phyloP scores from a whole-genome alignment of 352 stramenopile species.

The Pythium utonaiense region DNA sequence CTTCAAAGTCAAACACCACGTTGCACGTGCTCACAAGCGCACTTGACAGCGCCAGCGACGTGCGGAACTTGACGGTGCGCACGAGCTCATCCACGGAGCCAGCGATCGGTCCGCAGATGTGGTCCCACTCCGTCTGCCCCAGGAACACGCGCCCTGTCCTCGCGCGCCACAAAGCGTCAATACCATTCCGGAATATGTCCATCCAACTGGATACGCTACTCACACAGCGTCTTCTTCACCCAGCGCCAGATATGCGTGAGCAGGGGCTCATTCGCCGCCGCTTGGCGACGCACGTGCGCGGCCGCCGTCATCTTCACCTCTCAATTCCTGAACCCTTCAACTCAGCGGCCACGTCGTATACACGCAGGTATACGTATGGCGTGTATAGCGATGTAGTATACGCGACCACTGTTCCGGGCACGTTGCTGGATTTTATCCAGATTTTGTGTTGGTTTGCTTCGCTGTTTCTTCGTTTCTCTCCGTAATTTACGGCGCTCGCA shows the following conservation, averaged over 20 bases:
- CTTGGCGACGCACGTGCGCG: constrained; percentile 52
- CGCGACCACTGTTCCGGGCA: not conserved
- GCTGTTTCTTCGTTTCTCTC: not conserved
- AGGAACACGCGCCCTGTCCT: constrained; percentile 34
- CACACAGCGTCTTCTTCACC: constrained; percentile 60
- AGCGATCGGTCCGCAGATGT: constrained; percentile 44
- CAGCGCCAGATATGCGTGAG: constrained; percentile 65
- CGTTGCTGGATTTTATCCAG: not conserved
- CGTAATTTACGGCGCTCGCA: constrained; percentile 4
- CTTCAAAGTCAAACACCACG: constrained; percentile 73
- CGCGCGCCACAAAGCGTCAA: not conserved
- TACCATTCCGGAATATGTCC: not conserved
- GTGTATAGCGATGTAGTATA: not conserved
- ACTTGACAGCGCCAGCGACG: constrained; percentile 55
- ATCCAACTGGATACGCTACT: not conserved
- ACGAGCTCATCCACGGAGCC: constrained; percentile 49
- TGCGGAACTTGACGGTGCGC: constrained; percentile 71
- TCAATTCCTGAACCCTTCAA: not conserved
- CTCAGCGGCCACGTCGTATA: not conserved
- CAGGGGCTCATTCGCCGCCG: constrained; percentile 47
- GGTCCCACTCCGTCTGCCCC: constrained; percentile 70
- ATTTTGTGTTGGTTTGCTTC: not conserved
- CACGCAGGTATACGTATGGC: not conserved
- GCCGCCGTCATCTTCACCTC: constrained; percentile 42
- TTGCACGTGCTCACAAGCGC: constrained; percentile 68